phyloP scores from a whole-genome alignment of 805 yeast genomes.

The Pichia californica region DNA sequence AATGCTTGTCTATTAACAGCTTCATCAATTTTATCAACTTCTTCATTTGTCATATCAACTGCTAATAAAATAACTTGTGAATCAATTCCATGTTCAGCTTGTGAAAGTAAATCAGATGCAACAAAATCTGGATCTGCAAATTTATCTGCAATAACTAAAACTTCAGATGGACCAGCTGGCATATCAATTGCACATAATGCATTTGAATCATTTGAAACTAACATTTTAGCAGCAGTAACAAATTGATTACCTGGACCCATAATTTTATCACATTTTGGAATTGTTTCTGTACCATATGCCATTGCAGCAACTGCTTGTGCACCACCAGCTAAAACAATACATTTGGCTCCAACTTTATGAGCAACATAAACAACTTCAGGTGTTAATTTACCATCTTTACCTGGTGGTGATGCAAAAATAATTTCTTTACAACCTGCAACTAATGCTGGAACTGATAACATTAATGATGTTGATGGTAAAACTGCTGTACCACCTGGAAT shows the following conservation, averaged over 20 bases:
- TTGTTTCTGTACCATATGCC: slow-evolving; percentile 95
- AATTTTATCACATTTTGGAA: slow-evolving; percentile 92
- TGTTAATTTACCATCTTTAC: slow-evolving; percentile 84
- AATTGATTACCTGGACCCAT: slow-evolving; percentile 99
- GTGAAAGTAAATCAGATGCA: slow-evolving; percentile 92
- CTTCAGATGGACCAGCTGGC: slow-evolving; percentile 99
- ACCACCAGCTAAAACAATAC: slow-evolving; percentile 95
- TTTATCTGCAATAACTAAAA: slow-evolving; percentile 87
- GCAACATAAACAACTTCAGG: slow-evolving; percentile 99
- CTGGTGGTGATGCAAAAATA: slow-evolving; percentile 91
- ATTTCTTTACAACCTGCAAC: slow-evolving; percentile 97
- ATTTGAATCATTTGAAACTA: slow-evolving; percentile 89
- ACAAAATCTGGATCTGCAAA: slow-evolving; percentile 91
- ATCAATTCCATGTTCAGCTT: slow-evolving; percentile 98
- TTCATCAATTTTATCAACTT: slow-evolving; percentile 64
- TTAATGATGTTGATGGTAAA: slow-evolving; percentile 93
- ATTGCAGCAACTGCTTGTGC: slow-evolving; percentile 98
- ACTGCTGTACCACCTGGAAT: slow-evolving; percentile 99
- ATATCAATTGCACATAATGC: slow-evolving; percentile 95
- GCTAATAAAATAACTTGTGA: slow-evolving; percentile 94
- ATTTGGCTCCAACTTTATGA: slow-evolving; percentile 85
- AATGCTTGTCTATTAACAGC: slow-evolving; percentile 83
- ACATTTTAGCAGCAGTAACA: slow-evolving; percentile 98
- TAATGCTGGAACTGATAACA: slow-evolving; percentile 97
- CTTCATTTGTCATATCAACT: slow-evolving; percentile 54